These are phyloP conservation scores for Populus euphratica DNA, from an alignment of 345 rosid species.

Conservation along the genomic window DNA sequence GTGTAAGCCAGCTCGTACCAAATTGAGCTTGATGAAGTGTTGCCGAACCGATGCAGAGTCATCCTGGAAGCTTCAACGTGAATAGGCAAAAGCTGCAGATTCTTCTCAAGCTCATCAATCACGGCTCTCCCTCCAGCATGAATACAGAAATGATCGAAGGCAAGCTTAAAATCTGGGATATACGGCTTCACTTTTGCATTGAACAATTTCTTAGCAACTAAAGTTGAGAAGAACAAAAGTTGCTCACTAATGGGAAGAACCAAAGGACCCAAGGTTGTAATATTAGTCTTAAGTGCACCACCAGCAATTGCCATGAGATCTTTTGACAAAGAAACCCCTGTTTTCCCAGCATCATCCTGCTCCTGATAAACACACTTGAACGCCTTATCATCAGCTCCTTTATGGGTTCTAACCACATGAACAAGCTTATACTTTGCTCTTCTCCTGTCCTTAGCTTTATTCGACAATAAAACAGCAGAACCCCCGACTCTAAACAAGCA, in stretches of 20 bases:
- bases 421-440: conserved; percentile 77
- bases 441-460: conserved; percentile 46
- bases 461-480: conserved; percentile 66
- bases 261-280: conserved; percentile 84
- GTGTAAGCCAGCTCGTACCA: conserved; percentile 90
- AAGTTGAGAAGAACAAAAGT: conserved; percentile 66
- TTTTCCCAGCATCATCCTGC: conserved; percentile 71
- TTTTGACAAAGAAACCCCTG: conserved; percentile 81
- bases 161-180: conserved; percentile 92
- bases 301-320: conserved; percentile 94
- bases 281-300: conserved; percentile 74
- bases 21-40: conserved; percentile 87
- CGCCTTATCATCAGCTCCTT: conserved; percentile 85
- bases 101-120: conserved; percentile 95
- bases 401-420: conserved; percentile 86
- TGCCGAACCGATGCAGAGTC: conserved; percentile 85
- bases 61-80: conserved; percentile 85
- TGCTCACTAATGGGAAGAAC: conserved; percentile 92
- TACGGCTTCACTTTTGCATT: conserved; percentile 70
- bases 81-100: conserved; percentile 60
- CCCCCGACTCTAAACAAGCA: conserved; percentile 88
- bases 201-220: conserved; percentile 59
- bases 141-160: conserved; percentile 85
- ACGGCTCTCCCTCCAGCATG: conserved; percentile 91
- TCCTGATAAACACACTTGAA: conserved; percentile 84